Percentiles rank a stretch among this genome's conserved stretches.
Evolutionary conservation across 257 asterid genomes (phyloP).

Genomic region (Knoxia roxburghii): DNA sequence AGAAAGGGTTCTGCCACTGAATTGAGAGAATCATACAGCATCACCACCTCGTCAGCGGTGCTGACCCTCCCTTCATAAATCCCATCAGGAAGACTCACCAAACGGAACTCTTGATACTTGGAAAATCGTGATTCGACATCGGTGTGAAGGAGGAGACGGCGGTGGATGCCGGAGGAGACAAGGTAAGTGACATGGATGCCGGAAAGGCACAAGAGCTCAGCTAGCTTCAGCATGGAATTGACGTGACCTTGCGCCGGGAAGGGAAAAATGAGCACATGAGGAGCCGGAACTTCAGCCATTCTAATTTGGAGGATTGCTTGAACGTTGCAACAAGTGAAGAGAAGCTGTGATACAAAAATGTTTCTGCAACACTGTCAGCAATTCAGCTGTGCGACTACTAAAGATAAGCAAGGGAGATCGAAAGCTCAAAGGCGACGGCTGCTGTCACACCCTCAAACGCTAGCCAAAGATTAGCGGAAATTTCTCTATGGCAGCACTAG

Average conservation of each 20-base stretch:
- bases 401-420: no score
- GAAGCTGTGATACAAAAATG: no score
- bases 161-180: slow-evolving; percentile 11
- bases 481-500: no score
- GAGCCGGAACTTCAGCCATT: background rate
- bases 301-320: no score
- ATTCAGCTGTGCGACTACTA: no score
- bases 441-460: no score
- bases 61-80: slow-evolving; percentile 5
- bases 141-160: slow-evolving; percentile 20
- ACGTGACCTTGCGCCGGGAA: slow-evolving; percentile 32
- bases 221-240: slow-evolving; percentile 32
- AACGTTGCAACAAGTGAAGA: no score
- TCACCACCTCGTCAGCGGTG: background rate
- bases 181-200: slow-evolving; percentile 22
- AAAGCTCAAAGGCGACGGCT: no score
- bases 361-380: no score
- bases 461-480: no score
- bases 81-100: slow-evolving; percentile 19
- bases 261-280: slow-evolving; percentile 28
- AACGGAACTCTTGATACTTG: slow-evolving; percentile 14
- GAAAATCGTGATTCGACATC: slow-evolving; percentile 15
- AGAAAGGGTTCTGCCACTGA: slow-evolving; percentile 17
- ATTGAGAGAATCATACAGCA: slow-evolving; percentile 7
- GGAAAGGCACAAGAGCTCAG: slow-evolving; percentile 28